Evolutionary conservation across 2,329 filamentous ascomycete species (phyloP), one percentile per base, ranked within the genome.

Genomic region (Fusarium citri): DNA sequence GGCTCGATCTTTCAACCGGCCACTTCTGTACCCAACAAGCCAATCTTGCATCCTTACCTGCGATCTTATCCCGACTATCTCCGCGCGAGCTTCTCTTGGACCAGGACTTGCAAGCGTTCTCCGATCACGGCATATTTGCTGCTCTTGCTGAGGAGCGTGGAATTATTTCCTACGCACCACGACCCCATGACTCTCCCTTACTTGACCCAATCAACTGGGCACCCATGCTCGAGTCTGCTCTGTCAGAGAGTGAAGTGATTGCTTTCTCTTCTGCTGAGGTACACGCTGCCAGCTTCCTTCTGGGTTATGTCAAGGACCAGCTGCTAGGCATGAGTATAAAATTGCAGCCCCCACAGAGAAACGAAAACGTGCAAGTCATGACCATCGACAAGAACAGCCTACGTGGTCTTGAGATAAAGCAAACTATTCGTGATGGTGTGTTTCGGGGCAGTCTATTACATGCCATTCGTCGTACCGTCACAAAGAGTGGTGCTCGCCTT

Each of bases 1-100:
- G 96, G 96, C 84, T 98, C 48, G 96, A 99, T 80, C 82, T 98
- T 26, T 98, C 96, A 11, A 99, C 96, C 5, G 96, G 96, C 16
- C 92, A 95, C 74, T 99, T 99, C 80, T 94, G 90, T 75, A 97
- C 94, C 1, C 94, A 98, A 76, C 84, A 84, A 20, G 91, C 92
- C 1, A 90, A 90, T 22, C 80, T 94, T 10, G 83, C 87, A 51
- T 89, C 90, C 57, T 82, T 99, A 7, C 86, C 92, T n/a, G 94
- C 94, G 12, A 89, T 92, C 22, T 84, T 98, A 53, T 92, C 94
- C 28, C 90, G 95, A 26, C 91, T 98, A 68, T 89, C 89, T 20
- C 94, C 96, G 2, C 87, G 91, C 46, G 96, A 99, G 78, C 90
- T 98, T 53, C 87, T 99, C 5, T 83, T 98, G 4, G 90, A 94